Percentiles rank a stretch among this genome's conserved stretches.
These are phyloP conservation scores for Phoenix dactylifera DNA, from an alignment of 176 grass and related monocot species.

Conservation along the genomic window DNA sequence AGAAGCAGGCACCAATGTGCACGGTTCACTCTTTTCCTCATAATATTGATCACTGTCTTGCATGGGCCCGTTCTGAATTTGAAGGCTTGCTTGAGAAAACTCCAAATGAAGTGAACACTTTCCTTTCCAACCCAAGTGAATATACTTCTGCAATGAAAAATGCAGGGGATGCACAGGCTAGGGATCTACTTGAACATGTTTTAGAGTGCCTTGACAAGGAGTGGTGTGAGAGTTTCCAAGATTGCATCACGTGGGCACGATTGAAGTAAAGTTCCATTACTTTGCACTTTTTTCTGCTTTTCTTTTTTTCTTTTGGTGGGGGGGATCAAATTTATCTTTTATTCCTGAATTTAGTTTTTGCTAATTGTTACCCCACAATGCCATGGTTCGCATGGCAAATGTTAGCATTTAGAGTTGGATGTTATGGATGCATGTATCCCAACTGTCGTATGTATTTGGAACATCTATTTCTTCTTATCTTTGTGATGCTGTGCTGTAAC, in stretches of 20 bases:
- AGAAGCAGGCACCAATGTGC: conserved; percentile 74
- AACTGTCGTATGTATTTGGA: too few relatives aligned
- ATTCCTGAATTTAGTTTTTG: too few relatives aligned
- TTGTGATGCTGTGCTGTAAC: too few relatives aligned
- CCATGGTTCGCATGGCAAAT: too few relatives aligned
- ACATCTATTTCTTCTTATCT: too few relatives aligned
- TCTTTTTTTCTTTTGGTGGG: too few relatives aligned
- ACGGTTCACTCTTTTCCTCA: conserved; percentile 68
- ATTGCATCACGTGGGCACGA: conserved; percentile 63
- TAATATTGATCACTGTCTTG: conserved; percentile 71
- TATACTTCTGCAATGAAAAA: conserved; percentile 60
- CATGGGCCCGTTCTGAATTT: conserved; percentile 79
- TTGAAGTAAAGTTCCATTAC: conserved; percentile 33
- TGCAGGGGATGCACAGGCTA: conserved; percentile 66
- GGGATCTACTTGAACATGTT: conserved; percentile 45
- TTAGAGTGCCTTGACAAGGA: conserved; percentile 53
- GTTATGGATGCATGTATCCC: too few relatives aligned
- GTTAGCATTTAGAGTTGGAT: too few relatives aligned
- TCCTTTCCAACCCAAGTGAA: conserved; percentile 44
- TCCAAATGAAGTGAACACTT: conserved; percentile 71
- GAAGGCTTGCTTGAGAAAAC: conserved; percentile 65
- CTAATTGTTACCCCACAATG: too few relatives aligned
- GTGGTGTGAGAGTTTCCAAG: conserved; percentile 50
- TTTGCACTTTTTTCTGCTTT: neutral
- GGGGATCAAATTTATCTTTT: too few relatives aligned